Base-by-base conservation (phyloP, 2,329 filamentous ascomycete species). In the Canariomyces notabilis region DNA sequence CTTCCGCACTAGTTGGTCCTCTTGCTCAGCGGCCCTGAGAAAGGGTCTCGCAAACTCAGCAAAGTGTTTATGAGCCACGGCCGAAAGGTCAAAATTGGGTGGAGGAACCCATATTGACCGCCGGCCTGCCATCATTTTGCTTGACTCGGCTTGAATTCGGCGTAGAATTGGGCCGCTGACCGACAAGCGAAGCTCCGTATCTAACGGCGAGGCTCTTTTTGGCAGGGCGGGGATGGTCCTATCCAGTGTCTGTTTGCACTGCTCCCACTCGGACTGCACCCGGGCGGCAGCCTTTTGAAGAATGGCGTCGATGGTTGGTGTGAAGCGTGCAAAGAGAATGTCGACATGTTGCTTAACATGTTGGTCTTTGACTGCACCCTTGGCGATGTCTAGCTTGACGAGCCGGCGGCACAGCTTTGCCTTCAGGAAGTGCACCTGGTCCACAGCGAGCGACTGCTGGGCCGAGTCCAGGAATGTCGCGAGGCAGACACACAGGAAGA, bases 381-480 rank as follows among this genome's bases (percentile, higher is more conserved):
- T 48, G 37, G 74, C 70, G 0, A 58, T 55, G 23, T 80, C 73
- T 0, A 84, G 55, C 57, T 85, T 85, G 0, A 72, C 73, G 12
- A 84, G 68, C 0, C 80, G 74, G 18, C 76, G 70, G 50, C 72
- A 73, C 1, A 83, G 61, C 56, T 83, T 85, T 23, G 71, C 61
- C 38, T 68, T 70, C 5, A 54, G 37, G 18, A 49, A 49, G n/a
- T 52, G 23, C 2, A 34, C 21, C n/a, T 44, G 38, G 4, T 47
- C 46, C 29, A 49, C 21, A 6, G 40, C 23, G 20, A 50, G 43
- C 5, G 18, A 37, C 15, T 15, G 37, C 8, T 58, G 48, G 3
- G 48, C 60, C 16, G 76, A 71, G 0, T 65, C 54, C 2, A 83
- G 60, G 2, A 83, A 61, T 0, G 66, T 52, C 0, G 71, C 60